Evolutionary conservation across 2,329 filamentous ascomycete species (phyloP), one percentile per base, ranked within the genome.

Genomic region (Hawksworthiomyces lignivorus): DNA sequence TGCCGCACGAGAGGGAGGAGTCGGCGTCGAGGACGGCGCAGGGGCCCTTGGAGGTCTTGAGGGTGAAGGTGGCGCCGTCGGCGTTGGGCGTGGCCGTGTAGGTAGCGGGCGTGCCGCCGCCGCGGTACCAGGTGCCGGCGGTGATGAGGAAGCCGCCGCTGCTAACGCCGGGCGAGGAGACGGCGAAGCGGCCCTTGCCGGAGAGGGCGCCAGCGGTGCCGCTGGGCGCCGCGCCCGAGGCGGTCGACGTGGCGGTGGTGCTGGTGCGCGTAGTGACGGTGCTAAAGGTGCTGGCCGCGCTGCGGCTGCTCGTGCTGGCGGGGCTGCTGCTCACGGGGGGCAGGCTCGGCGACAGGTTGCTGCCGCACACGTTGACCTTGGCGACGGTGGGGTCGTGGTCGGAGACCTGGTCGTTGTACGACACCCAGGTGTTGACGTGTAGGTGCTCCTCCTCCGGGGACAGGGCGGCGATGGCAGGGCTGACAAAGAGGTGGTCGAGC

Each of bases 361-460:
- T 32, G 24, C 44, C 44, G 44, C 80, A 87, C 4, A 85, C 59
- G 56, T 83, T 69, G 44, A 86, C 62, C 58, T 62, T 66, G 4
- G 75, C 80, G 14, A 87, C 72, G 34, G 72, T 79, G 0, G 82
- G 82, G 53, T 87, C 82, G 55, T 86, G 82, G 56, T 86, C 82
- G 39, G 73, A 80, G 18, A 75, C 70, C 57, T 75, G 66, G 40
- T 73, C 73, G 22, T 64, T 69, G 45, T 60, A 69, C 22, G 65
- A 61, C 37, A 75, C 69, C 82, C 82, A 87, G 4, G 80, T 79
- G 58, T 84, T 86, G 39, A 85, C 64, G 61, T 86, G 82, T 20
- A 86, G 54, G 59, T 87, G 81, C 66, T 85, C 77, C 50, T 77
- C 76, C 52, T 65, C 59, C 7, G 40, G 43, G 11, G 9, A 60